These are phyloP conservation scores for Colletotrichum sp. DNA, from an alignment of 2,329 filamentous ascomycete genomes.

Conservation along the genomic window DNA sequence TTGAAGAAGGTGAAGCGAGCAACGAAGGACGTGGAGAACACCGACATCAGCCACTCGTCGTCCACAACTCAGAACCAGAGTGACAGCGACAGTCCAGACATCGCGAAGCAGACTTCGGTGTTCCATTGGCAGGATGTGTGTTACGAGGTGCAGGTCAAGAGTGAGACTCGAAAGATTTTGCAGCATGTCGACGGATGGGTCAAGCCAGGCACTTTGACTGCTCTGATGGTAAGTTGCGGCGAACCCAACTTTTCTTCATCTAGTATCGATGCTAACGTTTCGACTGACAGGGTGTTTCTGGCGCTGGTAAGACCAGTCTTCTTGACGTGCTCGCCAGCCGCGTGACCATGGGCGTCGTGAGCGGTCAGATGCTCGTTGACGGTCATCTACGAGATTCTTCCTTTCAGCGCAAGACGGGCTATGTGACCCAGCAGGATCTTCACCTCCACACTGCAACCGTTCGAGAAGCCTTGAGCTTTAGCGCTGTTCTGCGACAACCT, in stretches of 20 bases:
- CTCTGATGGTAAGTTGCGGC: constrained; percentile 64
- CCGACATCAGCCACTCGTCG: not conserved
- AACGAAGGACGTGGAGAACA: not conserved
- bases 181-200: constrained; percentile 73
- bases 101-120: constrained; percentile 58
- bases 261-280: rapidly evolving
- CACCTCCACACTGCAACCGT: constrained; percentile 41
- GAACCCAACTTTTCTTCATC: constrained; percentile 39
- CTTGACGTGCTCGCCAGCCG: constrained; percentile 66
- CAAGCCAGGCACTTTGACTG: constrained; percentile 70
- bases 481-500: constrained; percentile 70
- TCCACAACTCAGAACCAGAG: not conserved
- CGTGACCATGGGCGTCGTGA: constrained; percentile 71
- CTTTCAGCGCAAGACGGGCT: constrained; percentile 72
- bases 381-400: constrained; percentile 65
- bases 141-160: constrained; percentile 71
- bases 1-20: not conserved
- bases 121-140: constrained; percentile 73
- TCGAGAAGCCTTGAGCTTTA: constrained; percentile 70
- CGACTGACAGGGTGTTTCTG: constrained; percentile 5
- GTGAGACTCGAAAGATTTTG: constrained; percentile 66
- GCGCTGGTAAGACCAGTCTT: constrained; percentile 55
- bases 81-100: constrained; percentile 20
- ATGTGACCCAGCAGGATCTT: constrained; percentile 69
- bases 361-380: constrained; percentile 71